Evolutionary conservation across 2,329 filamentous ascomycete genomes (phyloP).

Genomic region (Fusarium sp.): DNA sequence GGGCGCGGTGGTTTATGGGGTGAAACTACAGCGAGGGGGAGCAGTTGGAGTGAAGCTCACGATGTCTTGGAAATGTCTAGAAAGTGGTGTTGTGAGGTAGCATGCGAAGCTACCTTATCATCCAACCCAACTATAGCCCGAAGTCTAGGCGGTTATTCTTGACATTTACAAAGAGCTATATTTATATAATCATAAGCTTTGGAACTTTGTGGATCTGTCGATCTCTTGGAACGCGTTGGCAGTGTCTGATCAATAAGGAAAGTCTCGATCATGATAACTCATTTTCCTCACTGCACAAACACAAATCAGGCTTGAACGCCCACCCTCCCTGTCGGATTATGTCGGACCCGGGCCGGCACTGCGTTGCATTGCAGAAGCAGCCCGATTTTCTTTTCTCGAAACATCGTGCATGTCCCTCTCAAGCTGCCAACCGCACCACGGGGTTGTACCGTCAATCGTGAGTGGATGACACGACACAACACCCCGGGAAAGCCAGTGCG

Average conservation of each 20-base stretch:
- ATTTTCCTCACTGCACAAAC: slow-evolving; percentile 16
- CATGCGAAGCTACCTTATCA: slow-evolving; percentile 10
- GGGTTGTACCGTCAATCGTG: slow-evolving; percentile 40
- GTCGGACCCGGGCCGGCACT: slow-evolving; percentile 36
- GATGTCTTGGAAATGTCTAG: slow-evolving; percentile 35
- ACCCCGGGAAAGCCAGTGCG: slow-evolving; percentile 27
- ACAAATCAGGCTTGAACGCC: slow-evolving; percentile 13
- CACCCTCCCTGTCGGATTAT: slow-evolving; percentile 35
- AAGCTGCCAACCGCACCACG: slow-evolving; percentile 32
- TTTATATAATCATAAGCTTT: too few relatives aligned
- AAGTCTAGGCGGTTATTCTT: background rate
- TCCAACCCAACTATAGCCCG: background rate
- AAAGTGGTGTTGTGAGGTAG: slow-evolving; percentile 44
- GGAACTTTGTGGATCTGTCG: background rate
- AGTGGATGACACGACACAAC: slow-evolving; percentile 31
- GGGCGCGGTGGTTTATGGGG: slow-evolving; percentile 12
- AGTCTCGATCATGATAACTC: background rate
- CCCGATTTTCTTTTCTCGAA: slow-evolving; percentile 2
- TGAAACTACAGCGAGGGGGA: background rate
- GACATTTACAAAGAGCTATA: background rate
- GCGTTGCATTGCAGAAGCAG: background rate
- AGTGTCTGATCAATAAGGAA: background rate
- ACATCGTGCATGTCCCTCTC: background rate
- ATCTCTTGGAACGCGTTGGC: slow-evolving; percentile 24
- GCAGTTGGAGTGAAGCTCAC: slow-evolving; percentile 36